Conservation (phyloP, 2,329 filamentous ascomycete species). For the Claviceps digitariae region DNA sequence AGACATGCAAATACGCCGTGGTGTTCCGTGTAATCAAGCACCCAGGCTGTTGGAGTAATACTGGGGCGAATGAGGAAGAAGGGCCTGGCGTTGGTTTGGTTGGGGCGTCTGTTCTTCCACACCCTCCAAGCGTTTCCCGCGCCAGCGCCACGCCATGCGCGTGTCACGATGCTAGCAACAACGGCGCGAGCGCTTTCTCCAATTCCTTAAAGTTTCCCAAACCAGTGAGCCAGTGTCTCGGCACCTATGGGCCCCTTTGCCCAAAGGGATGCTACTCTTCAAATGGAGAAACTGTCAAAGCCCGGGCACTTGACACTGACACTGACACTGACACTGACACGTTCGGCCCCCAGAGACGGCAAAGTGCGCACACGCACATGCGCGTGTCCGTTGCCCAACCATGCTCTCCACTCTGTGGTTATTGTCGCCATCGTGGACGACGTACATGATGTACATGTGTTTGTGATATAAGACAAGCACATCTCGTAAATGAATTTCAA, state of each 20-base stretch:
- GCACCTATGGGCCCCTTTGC: slow-evolving; percentile 1
- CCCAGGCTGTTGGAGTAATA: neutral
- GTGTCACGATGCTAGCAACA: slow-evolving; percentile 2
- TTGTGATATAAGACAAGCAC: neutral
- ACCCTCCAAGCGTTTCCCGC: neutral
- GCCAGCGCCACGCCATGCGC: slow-evolving; percentile 6
- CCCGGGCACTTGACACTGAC: neutral
- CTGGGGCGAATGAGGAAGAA: neutral
- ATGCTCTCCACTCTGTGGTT: neutral
- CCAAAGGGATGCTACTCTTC: neutral
- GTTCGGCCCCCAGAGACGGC: slow-evolving; percentile 1
- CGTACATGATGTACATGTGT: neutral
- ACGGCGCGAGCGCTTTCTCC: slow-evolving; percentile 3
- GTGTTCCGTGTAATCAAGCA: neutral
- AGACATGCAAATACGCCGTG: neutral
- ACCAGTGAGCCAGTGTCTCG: slow-evolving; percentile 7
- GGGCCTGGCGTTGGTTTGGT: neutral
- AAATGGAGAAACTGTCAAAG: neutral
- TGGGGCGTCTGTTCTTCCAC: neutral
- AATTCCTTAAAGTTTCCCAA: slow-evolving; percentile 6
- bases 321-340: neutral
- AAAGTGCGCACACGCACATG: neutral
- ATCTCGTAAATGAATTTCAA: neutral
- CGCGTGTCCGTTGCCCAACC: neutral
- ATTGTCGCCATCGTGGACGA: neutral